Conservation (phyloP, 1,139 yeast species). For the Suhomyces kunorum region DNA sequence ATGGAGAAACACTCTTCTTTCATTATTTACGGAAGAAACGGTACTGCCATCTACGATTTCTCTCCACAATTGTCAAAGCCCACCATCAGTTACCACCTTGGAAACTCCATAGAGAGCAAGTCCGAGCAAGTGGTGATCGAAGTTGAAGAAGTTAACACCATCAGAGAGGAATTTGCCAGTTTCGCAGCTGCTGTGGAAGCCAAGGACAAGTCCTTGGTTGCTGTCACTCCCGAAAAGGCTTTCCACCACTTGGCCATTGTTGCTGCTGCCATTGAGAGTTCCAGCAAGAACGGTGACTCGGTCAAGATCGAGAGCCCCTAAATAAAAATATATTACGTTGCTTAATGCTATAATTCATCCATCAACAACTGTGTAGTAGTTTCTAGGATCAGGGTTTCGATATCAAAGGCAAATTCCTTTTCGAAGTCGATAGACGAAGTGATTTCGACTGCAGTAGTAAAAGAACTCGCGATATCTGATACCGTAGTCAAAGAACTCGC, state of each 20-base stretch:
- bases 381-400: slow-evolving; percentile 9
- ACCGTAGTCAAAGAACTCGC: too few species aligned
- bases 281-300: slow-evolving; percentile 57
- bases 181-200: slow-evolving; percentile 67
- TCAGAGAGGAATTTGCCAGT: slow-evolving; percentile 66
- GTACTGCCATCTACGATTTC: slow-evolving; percentile 67
- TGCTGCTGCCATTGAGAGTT: slow-evolving; percentile 78
- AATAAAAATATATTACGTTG: too few species aligned
- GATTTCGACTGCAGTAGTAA: slow-evolving; percentile 2
- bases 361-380: slow-evolving; percentile 13
- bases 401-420: slow-evolving; percentile 15
- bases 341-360: slow-evolving; percentile 19
- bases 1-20: slow-evolving; percentile 67
- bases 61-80: slow-evolving; percentile 52
- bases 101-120: slow-evolving; percentile 40
- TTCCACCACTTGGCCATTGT: slow-evolving; percentile 91
- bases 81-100: slow-evolving; percentile 50
- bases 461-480: too few species aligned
- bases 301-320: slow-evolving; percentile 47
- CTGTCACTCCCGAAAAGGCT: slow-evolving; percentile 68
- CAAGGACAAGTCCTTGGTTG: slow-evolving; percentile 61
- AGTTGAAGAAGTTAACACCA: slow-evolving; percentile 55
- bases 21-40: slow-evolving; percentile 74
- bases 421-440: slow-evolving; percentile 11
- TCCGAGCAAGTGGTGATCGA: slow-evolving; percentile 50